Evolutionary conservation across 1,284 basidiomycete genomes (phyloP).

Genomic region (Leccinum pachyderme): DNA sequence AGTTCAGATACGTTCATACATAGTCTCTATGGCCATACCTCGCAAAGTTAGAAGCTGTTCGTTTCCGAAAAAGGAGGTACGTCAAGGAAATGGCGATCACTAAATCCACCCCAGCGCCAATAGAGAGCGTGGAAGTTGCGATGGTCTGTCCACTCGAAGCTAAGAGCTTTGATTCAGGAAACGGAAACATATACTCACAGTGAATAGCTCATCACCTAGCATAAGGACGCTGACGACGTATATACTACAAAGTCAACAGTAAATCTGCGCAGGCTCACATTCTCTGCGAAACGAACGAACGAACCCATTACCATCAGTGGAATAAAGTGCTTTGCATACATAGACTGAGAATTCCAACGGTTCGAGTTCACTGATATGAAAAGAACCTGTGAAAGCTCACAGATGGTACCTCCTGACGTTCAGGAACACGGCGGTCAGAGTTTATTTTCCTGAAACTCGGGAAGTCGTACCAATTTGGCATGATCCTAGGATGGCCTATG

Average conservation of each 20-base stretch:
- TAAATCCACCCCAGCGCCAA: slow-evolving; percentile 7
- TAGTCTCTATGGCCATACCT: neutral
- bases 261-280: too few species aligned
- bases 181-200: neutral
- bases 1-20: neutral
- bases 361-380: neutral
- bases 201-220: neutral
- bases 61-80: slow-evolving; percentile 7
- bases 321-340: neutral
- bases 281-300: neutral
- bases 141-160: neutral
- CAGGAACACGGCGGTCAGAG: neutral
- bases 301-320: neutral
- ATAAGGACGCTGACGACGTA: neutral
- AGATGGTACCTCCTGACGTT: neutral
- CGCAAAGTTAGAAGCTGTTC: neutral
- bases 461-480: slow-evolving; percentile 6
- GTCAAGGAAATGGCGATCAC: slow-evolving; percentile 8
- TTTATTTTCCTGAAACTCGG: too few species aligned
- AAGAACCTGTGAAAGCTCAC: neutral
- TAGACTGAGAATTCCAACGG: neutral
- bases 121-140: neutral
- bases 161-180: neutral
- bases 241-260: neutral
- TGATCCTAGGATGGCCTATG: neutral